Evolutionary conservation across 2,329 filamentous ascomycete genomes (phyloP).

Genomic region (Paramyrothecium sp.): DNA sequence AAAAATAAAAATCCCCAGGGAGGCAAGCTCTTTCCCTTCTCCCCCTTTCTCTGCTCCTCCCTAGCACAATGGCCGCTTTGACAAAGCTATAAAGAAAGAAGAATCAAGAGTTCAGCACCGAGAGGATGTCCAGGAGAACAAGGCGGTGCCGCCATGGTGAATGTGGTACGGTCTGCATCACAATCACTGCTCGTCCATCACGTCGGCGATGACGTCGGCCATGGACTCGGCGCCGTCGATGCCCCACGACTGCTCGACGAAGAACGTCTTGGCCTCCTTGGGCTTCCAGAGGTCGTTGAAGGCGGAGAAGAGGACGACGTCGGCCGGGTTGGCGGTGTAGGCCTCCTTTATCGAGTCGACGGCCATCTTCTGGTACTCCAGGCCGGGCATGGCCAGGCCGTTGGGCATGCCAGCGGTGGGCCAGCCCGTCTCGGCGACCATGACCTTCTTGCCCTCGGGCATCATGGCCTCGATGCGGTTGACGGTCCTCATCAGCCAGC

Average conservation of each 20-base stretch:
- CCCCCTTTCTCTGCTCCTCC: no score
- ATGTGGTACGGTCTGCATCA: background rate
- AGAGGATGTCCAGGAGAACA: no score
- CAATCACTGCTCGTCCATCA: background rate
- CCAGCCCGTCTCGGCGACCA: conserved; percentile 86
- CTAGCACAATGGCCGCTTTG: no score
- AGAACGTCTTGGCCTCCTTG: conserved; percentile 59
- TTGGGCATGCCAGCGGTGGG: conserved; percentile 68
- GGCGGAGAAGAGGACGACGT: conserved; percentile 73
- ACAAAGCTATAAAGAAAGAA: no score
- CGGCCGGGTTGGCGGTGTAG: conserved; percentile 48
- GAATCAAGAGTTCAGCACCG: no score
- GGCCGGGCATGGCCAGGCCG: conserved; percentile 64
- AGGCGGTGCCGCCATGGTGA: background rate
- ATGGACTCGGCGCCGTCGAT: conserved; percentile 35
- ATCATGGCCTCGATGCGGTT: conserved; percentile 39
- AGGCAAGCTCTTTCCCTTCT: no score
- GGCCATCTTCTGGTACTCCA: conserved; percentile 65
- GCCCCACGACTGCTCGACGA: conserved; percentile 78
- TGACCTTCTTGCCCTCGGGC: conserved; percentile 53
- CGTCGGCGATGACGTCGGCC: background rate
- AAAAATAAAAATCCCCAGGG: no score
- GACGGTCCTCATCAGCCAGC: conserved; percentile 62
- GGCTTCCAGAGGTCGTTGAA: conserved; percentile 81
- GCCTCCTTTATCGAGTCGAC: conserved; percentile 60